Conservation (phyloP, 345 rosid species). For the Cardamine resedifolia region DNA sequence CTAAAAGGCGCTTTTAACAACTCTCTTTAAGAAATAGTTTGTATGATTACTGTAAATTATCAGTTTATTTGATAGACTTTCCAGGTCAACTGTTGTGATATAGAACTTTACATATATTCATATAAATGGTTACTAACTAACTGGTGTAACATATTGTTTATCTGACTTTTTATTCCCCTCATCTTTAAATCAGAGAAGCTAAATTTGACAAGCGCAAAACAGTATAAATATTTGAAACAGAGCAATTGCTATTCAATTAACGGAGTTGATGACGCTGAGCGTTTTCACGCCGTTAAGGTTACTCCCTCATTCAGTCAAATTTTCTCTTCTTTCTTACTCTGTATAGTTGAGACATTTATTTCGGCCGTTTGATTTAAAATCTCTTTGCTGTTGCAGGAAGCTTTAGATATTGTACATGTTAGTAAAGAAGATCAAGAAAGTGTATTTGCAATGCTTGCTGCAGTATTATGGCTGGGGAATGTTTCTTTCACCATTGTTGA, state of each 20-base stretch:
- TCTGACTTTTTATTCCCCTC: slow-evolving; percentile 12
- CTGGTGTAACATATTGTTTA: slow-evolving; percentile 14
- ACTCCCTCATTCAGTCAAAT: not conserved
- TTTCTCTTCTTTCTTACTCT: not conserved
- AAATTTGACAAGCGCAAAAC: slow-evolving; percentile 68
- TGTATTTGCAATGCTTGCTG: slow-evolving; percentile 94
- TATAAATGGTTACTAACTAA: not conserved
- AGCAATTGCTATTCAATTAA: slow-evolving; percentile 70
- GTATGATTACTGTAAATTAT: not conserved
- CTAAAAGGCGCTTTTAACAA: not conserved
- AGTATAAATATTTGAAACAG: slow-evolving; percentile 81
- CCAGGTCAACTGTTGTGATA: slow-evolving; percentile 6
- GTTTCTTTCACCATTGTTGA: slow-evolving; percentile 72
- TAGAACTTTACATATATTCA: not conserved
- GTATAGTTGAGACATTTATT: not conserved
- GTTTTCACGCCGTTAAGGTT: slow-evolving; percentile 66
- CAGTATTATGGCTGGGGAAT: slow-evolving; percentile 94
- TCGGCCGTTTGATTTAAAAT: not conserved
- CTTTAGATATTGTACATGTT: slow-evolving; percentile 83
- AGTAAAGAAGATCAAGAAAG: slow-evolving; percentile 93
- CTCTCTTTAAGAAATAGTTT: not conserved
- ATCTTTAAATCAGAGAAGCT: slow-evolving; percentile 61
- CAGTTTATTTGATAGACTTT: not conserved
- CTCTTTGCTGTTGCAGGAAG: slow-evolving; percentile 63
- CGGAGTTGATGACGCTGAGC: slow-evolving; percentile 84